These are phyloP conservation scores for Diaporthe velutina DNA, from an alignment of 2,329 filamentous ascomycete genomes.

Conservation along the genomic window DNA sequence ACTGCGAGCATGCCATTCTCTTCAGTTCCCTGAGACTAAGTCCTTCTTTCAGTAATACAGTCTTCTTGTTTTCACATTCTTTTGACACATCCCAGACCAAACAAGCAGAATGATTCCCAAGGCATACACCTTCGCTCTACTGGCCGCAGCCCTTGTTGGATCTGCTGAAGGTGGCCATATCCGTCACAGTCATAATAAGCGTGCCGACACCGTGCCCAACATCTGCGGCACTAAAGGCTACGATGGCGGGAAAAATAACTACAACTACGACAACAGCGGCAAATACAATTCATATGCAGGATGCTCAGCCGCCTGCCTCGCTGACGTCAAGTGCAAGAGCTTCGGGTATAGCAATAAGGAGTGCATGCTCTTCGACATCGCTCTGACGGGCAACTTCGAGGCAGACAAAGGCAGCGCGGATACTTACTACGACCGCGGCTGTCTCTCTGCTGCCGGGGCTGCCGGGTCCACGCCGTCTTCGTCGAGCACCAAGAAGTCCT, in stretches of 20 bases:
- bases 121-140: not conserved
- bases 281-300: constrained; percentile 9
- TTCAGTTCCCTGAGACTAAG: too few species aligned
- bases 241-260: constrained; percentile 8
- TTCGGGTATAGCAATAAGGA: not conserved
- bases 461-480: not conserved
- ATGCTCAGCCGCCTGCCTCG: constrained; percentile 9
- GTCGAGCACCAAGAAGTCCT: not conserved
- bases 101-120: not conserved
- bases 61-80: not conserved
- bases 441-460: not conserved
- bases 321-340: constrained; percentile 8
- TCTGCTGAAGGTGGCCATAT: not conserved
- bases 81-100: not conserved
- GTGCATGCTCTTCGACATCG: constrained; percentile 30
- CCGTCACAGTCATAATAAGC: constrained; percentile 7
- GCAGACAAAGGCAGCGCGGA: constrained; percentile 8
- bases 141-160: not conserved
- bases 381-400: constrained; percentile 21
- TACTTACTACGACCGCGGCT: constrained; percentile 23
- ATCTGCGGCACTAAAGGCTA: constrained; percentile 23
- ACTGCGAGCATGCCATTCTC: too few species aligned
- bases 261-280: constrained; percentile 4
- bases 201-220: too few species aligned
- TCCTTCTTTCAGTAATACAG: not conserved